phyloP scores from a whole-genome alignment of 202 grass and related monocot species.

The Cymbopogon flexuosus region DNA sequence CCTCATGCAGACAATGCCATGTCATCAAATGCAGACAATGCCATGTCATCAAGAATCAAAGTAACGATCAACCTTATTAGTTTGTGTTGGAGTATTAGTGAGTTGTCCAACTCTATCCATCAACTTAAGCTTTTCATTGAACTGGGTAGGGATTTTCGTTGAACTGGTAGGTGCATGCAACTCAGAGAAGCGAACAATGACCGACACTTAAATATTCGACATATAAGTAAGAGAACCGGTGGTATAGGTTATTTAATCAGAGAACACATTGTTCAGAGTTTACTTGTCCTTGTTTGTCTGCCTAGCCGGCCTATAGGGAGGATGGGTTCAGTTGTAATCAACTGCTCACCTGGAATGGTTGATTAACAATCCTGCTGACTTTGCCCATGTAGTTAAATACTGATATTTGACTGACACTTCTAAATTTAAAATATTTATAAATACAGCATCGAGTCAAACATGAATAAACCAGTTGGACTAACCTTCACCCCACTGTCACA shows the following conservation, averaged over 20 bases:
- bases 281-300: not conserved
- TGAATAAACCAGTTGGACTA: not conserved
- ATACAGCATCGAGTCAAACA: slow-evolving; percentile 21
- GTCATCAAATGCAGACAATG: too few relatives aligned
- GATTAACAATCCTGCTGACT: not conserved
- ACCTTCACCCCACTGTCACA: not conserved
- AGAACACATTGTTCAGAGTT: not conserved
- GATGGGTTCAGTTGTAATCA: not conserved
- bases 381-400: not conserved
- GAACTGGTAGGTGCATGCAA: too few relatives aligned
- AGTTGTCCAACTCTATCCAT: too few relatives aligned
- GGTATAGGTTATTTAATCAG: not conserved
- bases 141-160: too few relatives aligned
- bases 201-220: too few relatives aligned
- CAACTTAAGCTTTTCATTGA: too few relatives aligned
- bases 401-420: not conserved
- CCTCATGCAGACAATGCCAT: too few relatives aligned
- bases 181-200: too few relatives aligned
- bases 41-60: too few relatives aligned
- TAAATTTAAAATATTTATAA: not conserved
- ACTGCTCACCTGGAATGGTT: not conserved
- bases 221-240: not conserved
- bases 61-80: too few relatives aligned
- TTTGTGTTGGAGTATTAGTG: too few relatives aligned
- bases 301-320: not conserved